Percentiles rank a stretch among this genome's conserved stretches.
Evolutionary conservation across 78 protist genomes (phyloP).

Genomic region (Pigoraptor vietnamica): DNA sequence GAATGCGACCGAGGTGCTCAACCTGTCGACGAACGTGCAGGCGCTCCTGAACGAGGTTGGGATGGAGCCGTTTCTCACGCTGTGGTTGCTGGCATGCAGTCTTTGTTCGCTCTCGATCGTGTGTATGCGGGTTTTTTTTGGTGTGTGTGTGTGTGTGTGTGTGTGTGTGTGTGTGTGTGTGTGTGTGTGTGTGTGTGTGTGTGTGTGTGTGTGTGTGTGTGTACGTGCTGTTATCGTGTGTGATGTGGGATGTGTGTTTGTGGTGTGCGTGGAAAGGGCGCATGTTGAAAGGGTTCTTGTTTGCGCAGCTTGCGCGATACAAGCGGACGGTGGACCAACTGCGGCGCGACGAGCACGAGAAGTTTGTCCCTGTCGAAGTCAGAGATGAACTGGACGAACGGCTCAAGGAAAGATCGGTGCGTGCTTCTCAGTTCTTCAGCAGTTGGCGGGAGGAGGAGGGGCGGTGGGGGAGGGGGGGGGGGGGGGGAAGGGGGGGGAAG

Average conservation of each 20-base stretch:
- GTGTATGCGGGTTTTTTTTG: too few relatives aligned
- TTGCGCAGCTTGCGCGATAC: neutral
- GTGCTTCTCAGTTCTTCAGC: neutral
- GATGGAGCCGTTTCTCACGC: neutral
- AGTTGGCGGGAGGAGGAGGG: too few relatives aligned
- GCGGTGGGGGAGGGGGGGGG: too few relatives aligned
- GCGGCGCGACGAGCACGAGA: neutral
- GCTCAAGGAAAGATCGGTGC: neutral
- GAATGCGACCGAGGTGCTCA: neutral
- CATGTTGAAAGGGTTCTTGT: too few relatives aligned
- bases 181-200: too few relatives aligned
- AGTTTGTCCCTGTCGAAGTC: neutral
- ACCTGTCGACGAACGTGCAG: neutral
- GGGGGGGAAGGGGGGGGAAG: too few relatives aligned
- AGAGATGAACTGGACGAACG: neutral
- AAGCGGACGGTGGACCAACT: neutral
- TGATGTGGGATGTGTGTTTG: too few relatives aligned
- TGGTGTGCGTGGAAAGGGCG: too few relatives aligned
- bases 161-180: too few relatives aligned
- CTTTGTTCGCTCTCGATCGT: neutral
- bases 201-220: too few relatives aligned
- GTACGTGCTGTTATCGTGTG: too few relatives aligned
- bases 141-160: too few relatives aligned
- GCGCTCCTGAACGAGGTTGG: neutral
- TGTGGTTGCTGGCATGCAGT: neutral